Percentiles rank a stretch among this genome's conserved stretches.
Conservation (phyloP, 176 grass and related monocot species). For the Musa acuminata region DNA sequence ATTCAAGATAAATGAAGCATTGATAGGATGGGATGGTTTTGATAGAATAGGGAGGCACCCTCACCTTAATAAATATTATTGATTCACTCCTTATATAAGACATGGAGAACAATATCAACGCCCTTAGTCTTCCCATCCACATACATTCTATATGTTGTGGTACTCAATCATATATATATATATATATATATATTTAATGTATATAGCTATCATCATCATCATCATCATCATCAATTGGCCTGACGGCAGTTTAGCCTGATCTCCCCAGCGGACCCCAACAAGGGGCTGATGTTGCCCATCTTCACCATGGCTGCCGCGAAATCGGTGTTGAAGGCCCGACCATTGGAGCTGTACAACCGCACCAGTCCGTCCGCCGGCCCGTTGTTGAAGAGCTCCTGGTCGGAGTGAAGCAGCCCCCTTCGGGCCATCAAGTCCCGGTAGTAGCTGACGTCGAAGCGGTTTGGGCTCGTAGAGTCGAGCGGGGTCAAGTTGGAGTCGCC, state of each 20-base stretch:
- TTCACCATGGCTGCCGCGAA: constrained; percentile 53
- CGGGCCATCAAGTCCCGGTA: constrained; percentile 39
- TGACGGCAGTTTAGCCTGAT: constrained; percentile 62
- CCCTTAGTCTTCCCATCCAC: too few species aligned
- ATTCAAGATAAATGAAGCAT: too few species aligned
- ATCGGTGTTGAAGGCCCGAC: constrained; percentile 25
- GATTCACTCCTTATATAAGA: too few species aligned
- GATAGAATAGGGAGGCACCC: too few species aligned
- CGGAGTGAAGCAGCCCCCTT: constrained; percentile 56
- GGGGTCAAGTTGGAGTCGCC: constrained; percentile 41
- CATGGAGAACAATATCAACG: too few species aligned
- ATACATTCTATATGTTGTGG: too few species aligned
- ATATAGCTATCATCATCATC: too few species aligned
- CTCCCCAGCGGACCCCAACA: constrained; percentile 47
- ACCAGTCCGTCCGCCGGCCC: constrained; percentile 35
- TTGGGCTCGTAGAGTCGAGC: constrained; percentile 34
- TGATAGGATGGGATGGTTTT: too few species aligned
- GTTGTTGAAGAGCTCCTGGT: constrained; percentile 66
- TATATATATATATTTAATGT: too few species aligned
- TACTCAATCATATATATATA: too few species aligned
- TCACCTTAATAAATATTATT: too few species aligned
- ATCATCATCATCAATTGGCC: constrained; percentile 30
- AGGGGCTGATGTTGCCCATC: constrained; percentile 51
- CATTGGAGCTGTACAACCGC: constrained; percentile 38
- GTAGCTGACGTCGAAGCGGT: constrained; percentile 57